Evolutionary conservation across 768 basidiomycete genomes (phyloP), one percentile per base, ranked within the genome.

Genomic region (Porphyrellus cyaneotinctus): DNA sequence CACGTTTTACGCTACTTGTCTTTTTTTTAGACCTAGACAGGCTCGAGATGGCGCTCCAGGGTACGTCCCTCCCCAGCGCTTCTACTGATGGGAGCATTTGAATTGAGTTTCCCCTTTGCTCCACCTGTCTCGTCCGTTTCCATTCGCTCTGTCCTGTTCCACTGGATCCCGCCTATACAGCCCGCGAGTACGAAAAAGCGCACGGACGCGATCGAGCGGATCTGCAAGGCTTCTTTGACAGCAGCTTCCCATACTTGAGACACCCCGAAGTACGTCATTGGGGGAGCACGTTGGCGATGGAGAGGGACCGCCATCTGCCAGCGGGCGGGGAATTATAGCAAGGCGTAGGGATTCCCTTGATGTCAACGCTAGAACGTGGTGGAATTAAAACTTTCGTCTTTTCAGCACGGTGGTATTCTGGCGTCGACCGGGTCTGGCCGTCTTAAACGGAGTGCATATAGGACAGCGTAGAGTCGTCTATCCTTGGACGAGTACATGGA

Each of bases 11-110:
- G 18, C 36, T 4, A 4, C 30, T 35, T 2, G 20, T 23, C 7
- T n/a, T n/a, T n/a, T n/a, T n/a, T n/a, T 20, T 9, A 92, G 91
- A 95, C 64, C 76, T 94, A 6, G 91, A 95, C 64, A 77, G 88
- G 7, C 84, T 92, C 51, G 91, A 95, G 67, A 88, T 95, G 87
- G 89, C 89, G 1, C 73, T 83, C 1, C 91, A 95, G 78, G 91
- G 88, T 81, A 43, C 15, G 45, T 64, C 30, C 24, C 31, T 18
- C 9, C n/a, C 26, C 9, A 28, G 26, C 26, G 4, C 26, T 4
- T 9, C 26, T 28, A 28, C 26, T 28, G 4, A 4, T 9, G 26
- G 26, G 26, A n/a, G n/a, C n/a, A n/a, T n/a, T n/a, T n/a, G n/a
- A n/a, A n/a, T n/a, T n/a, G n/a, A n/a, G n/a, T n/a, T n/a, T n/a